Percentiles rank a stretch among this genome's conserved stretches.
These are phyloP conservation scores for Rhizoclosmatium sp. DNA, from an alignment of 192 early-diverging fungal species.

Conservation along the genomic window DNA sequence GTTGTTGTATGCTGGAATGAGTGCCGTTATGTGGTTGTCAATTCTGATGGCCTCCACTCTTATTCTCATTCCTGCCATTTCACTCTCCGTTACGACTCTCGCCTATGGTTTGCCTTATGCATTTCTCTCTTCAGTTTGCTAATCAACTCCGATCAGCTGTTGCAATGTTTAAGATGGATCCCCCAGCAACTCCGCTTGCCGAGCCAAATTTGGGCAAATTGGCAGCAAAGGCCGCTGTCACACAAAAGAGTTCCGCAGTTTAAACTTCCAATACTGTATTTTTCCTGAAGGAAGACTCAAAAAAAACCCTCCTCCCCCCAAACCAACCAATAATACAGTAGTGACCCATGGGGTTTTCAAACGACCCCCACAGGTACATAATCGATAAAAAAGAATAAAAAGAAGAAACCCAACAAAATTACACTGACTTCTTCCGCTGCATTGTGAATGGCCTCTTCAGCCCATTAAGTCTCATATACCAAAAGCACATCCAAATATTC, in stretches of 20 bases:
- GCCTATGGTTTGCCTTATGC: constrained; percentile 7
- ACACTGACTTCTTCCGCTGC: too few relatives aligned
- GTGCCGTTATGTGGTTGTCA: constrained; percentile 25
- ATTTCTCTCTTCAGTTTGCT: background rate
- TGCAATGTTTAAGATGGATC: constrained; percentile 25
- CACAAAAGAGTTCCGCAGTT: constrained; percentile 19
- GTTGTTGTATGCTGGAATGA: constrained; percentile 8
- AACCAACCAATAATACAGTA: too few relatives aligned
- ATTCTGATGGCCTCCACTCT: constrained; percentile 28
- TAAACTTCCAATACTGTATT: background rate
- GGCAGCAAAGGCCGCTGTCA: constrained; percentile 16
- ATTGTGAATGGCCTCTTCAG: too few relatives aligned
- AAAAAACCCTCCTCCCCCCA: too few relatives aligned
- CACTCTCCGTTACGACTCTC: constrained; percentile 10
- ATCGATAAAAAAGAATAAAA: too few relatives aligned
- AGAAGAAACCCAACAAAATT: too few relatives aligned
- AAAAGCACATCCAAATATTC: too few relatives aligned
- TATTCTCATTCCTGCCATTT: constrained; percentile 20
- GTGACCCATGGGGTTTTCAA: too few relatives aligned
- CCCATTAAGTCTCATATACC: too few relatives aligned
- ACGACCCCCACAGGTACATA: too few relatives aligned
- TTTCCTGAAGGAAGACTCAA: too few relatives aligned
- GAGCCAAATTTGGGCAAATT: constrained; percentile 25
- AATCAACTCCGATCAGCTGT: constrained; percentile 2
- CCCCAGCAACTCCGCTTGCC: constrained; percentile 11